Evolutionary conservation across 768 basidiomycete genomes (phyloP), one percentile per base, ranked within the genome.

Genomic region (Mycena floridula): DNA sequence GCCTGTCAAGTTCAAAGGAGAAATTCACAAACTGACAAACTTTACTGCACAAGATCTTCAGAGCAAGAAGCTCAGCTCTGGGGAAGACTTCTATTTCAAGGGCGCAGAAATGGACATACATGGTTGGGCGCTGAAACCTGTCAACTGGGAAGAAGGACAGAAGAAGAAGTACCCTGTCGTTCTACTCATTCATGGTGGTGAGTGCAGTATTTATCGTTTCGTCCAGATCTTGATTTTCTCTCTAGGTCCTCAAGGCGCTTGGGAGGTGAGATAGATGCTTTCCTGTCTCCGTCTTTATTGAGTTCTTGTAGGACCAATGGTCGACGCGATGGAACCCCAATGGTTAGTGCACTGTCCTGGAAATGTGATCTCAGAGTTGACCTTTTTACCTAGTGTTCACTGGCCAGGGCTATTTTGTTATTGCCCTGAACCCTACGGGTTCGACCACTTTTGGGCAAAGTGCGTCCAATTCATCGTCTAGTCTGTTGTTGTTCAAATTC

Each of bases 391-490:
- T 45, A 86, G 81, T 86, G 8, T 94, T 90, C 53, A 79, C 90
- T 9, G 79, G 82, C 54, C 87, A 90, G 58, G 92, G 95, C 0
- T 99, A 97, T 63, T 82, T 95, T 54, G 77, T 81, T 9, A 73
- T 96, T 30, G 73, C 84, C 24, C 83, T 96, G 54, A 97, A 98
- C 59, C 95, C 95, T 2, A 95, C 93, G 0, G 95, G 95, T 7
- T 89, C 85, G 23, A 97, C 95, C 3, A 84, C 89, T 0, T 96
- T 93, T 53, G 93, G 92, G 3, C 92, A 95, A 75, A 72, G 88
- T 82, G 54, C 22, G 25, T 52, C 35, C 36, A 38, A 13, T 23
- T 15, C n/a, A 32, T 24, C 46, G 25, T 35, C 21, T 13, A 40
- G 12, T 35, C 36, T 26, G 39, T 46, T 13, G 45, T 25, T 12